Evolutionary conservation across 768 basidiomycete genomes (phyloP), one percentile per base, ranked within the genome.

Genomic region (Saitozyma podzolica): DNA sequence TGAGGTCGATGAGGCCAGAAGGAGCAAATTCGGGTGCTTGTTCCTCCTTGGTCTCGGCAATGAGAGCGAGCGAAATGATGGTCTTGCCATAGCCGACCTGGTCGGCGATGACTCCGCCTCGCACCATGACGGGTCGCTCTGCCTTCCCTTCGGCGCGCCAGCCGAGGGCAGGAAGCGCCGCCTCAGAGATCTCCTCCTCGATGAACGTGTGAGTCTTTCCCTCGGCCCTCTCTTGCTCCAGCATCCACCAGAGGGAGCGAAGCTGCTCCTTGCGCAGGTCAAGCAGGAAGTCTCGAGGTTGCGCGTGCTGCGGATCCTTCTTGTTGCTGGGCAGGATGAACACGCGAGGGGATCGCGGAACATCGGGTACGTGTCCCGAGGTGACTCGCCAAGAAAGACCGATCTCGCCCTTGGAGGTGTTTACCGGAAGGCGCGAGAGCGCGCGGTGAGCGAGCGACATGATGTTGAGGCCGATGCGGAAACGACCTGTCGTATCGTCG

Each of bases 61-160:
- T 88, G 62, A 97, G 84, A 17, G 89, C 93, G 39, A 97, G 84
- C 2, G 91, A 92, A 67, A 96, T 94, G 19, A 92, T 93, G 0
- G 94, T 97, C 81, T 97, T 97, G 16, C 94, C 94, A 73, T 97
- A 97, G 55, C 94, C 94, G 63, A 97, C 94, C 81, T 94, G 89
- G 72, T 97, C 94, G 11, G 93, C 93, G 50, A 96, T 85, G 53
- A 96, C 93, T 10, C 94, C 93, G 16, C 94, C 93, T 58, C 90
- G 84, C 48, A 96, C 81, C 62, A 80, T 84, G 56, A 91, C 84
- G 0, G 88, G 85, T 41, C 92, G 81, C 67, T 89, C 86, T 4
- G 90, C 92, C 48, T 90, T 88, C 47, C 90, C 93, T 78, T 96
- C 92, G n/a, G 91, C 91, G 68, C 92, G 84, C 94, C 94, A 97